Evolutionary conservation across 805 yeast genomes (phyloP).

Genomic region (Yamadazyma ubonensis): DNA sequence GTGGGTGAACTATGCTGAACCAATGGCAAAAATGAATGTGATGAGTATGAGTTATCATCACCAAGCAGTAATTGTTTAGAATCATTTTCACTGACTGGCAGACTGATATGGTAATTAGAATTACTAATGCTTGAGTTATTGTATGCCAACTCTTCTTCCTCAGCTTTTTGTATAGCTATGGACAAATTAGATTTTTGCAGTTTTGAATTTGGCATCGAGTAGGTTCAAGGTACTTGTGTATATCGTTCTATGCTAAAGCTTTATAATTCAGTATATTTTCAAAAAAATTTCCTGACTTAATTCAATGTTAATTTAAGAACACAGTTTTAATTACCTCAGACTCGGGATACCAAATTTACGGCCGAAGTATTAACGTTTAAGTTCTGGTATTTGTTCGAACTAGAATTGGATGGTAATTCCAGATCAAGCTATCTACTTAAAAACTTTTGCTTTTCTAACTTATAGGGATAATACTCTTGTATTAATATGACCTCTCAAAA

Average conservation of each 20-base stretch:
- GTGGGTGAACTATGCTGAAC: slow-evolving; percentile 28
- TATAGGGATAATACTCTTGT: too few species aligned
- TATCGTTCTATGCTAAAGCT: too few species aligned
- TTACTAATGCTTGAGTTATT: slow-evolving; percentile 11
- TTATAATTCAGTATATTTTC: too few species aligned
- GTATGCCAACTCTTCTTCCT: slow-evolving; percentile 19
- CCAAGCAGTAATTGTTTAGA: slow-evolving; percentile 13
- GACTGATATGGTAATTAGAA: slow-evolving; percentile 10
- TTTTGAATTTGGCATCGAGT: slow-evolving; percentile 12
- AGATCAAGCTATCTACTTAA: too few species aligned
- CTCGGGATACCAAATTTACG: too few species aligned
- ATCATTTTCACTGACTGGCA: slow-evolving; percentile 10
- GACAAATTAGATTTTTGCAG: slow-evolving; percentile 40
- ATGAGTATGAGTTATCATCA: slow-evolving; percentile 1
- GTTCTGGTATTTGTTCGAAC: too few species aligned
- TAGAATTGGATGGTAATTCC: too few species aligned
- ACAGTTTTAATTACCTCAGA: background rate
- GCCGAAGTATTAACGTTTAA: too few species aligned
- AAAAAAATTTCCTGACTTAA: too few species aligned
- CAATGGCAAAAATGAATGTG: slow-evolving; percentile 21
- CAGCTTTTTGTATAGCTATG: slow-evolving; percentile 45
- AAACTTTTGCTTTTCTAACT: too few species aligned
- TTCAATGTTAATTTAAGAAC: background rate
- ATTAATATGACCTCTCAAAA: too few species aligned
- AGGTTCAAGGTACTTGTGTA: too few species aligned